Evolutionary conservation across 495 filamentous ascomycete genomes (phyloP), one percentile per base, ranked within the genome.

Genomic region (Penicillium salamii): DNA sequence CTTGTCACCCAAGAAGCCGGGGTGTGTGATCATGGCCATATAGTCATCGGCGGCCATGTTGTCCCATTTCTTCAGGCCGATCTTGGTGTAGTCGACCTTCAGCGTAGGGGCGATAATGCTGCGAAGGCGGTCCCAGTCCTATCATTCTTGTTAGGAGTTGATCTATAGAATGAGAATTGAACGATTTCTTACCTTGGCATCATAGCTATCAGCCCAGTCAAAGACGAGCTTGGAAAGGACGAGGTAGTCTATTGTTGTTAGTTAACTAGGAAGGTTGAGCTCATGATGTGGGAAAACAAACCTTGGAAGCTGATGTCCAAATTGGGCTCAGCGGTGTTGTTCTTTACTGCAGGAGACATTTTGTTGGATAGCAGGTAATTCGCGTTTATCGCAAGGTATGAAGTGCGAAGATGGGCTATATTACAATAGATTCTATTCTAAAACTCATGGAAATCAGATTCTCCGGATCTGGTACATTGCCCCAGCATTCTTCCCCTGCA

Each of bases 191-290:
- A 66, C 65, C 56, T 83, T 91, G 58, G 75, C 78, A 69, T 91
- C 88, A 65, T 91, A 91, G 76, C 84, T 87, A 58, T 91, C 88
- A 0, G 84, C 87, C 88, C 88, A 91, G 53, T 90, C 85, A 65
- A 87, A 87, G 2, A 62, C 59, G 2, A 65, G 44, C 42, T 59
- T 65, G 3, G 61, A 62, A 12, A 65, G 50, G 20, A 59, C 34
- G 29, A 65, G 40, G 17, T 57, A 65, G 36, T 65, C 61, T 65
- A 13, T 23, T 26, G n/a, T 2, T 20, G 20, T 52, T 32, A 33
- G 42, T 53, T 34, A 51, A n/a, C n/a, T n/a, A n/a, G n/a, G n/a
- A n/a, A n/a, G n/a, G n/a, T n/a, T n/a, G n/a, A 17, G 37, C n/a
- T 18, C 18, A 17, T 29, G 2, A 20, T 11, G 26, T 29, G 13